Percentiles rank a stretch among this genome's conserved stretches.
phyloP scores from a whole-genome alignment of 768 basidiomycete species.

The Clavaria fumosa region DNA sequence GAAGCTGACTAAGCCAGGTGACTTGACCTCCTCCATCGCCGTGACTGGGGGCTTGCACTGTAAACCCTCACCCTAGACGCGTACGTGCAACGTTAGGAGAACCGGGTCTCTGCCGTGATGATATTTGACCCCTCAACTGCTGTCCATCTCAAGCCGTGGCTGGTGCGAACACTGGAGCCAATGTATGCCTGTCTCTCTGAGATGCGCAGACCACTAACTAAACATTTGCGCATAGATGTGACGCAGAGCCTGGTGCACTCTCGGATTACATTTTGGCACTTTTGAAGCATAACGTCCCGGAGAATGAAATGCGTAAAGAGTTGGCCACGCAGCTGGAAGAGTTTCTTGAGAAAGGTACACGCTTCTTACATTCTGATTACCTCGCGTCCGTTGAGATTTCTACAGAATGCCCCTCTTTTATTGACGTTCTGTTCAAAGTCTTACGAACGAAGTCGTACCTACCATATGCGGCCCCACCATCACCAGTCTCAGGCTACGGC shows the following conservation, averaged over 20 bases:
- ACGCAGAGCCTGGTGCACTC: slow-evolving; percentile 88
- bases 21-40: too few species aligned
- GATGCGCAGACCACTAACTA: slow-evolving; percentile 12
- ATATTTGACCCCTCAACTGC: slow-evolving; percentile 51
- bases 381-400: slow-evolving; percentile 7
- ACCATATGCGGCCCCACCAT: slow-evolving; percentile 41
- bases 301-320: slow-evolving; percentile 70
- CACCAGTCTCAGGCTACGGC: too few species aligned
- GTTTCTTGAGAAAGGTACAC: slow-evolving; percentile 80
- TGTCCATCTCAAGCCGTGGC: slow-evolving; percentile 71
- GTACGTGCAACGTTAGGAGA: too few species aligned
- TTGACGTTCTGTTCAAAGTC: slow-evolving; percentile 73
- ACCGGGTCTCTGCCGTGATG: slow-evolving; percentile 29
- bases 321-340: slow-evolving; percentile 68
- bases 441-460: slow-evolving; percentile 78
- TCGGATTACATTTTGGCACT: slow-evolving; percentile 91
- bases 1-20: too few species aligned
- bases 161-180: slow-evolving; percentile 76
- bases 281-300: slow-evolving; percentile 76
- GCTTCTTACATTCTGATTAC: slow-evolving; percentile 5
- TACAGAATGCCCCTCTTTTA: slow-evolving; percentile 57
- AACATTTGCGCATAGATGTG: slow-evolving; percentile 46
- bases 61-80: too few species aligned
- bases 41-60: too few species aligned
- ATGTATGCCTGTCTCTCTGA: slow-evolving; percentile 39